These are phyloP conservation scores for Corylus americana DNA, from an alignment of 306 rosid species.

Conservation along the genomic window DNA sequence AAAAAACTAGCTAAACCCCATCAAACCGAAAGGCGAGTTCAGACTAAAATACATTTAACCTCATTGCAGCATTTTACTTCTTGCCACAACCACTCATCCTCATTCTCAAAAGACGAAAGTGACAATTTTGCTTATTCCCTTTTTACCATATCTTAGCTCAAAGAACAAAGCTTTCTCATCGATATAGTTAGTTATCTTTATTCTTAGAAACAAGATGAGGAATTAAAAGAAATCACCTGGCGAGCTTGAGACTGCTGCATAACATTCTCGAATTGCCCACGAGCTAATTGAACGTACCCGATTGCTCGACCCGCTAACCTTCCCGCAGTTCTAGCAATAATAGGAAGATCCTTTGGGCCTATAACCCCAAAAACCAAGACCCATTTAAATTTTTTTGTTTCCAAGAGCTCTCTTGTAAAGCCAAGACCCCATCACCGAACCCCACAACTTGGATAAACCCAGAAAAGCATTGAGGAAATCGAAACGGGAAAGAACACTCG, in stretches of 20 bases:
- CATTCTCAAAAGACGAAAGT: neutral
- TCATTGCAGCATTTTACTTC: neutral
- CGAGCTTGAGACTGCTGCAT: constrained; percentile 89
- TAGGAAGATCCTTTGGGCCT: constrained; percentile 62
- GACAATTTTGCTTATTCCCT: neutral
- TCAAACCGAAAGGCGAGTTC: neutral
- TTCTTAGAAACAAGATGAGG: neutral
- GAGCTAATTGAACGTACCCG: constrained; percentile 87
- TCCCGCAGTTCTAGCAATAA: constrained; percentile 45
- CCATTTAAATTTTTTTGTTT: neutral
- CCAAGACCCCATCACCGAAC: neutral
- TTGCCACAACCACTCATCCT: neutral
- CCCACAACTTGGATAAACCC: neutral
- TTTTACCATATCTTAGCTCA: neutral
- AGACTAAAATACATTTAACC: neutral
- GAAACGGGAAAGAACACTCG: neutral
- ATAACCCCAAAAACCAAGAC: neutral
- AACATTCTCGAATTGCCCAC: constrained; percentile 76
- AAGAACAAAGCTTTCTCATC: neutral
- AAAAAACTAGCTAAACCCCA: neutral
- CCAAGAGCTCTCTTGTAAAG: neutral
- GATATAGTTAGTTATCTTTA: neutral
- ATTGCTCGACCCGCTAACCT: constrained; percentile 60
- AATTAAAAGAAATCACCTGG: constrained; percentile 46
- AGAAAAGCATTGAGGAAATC: neutral